These are phyloP conservation scores for Rubia balearica DNA, from an alignment of 305 asterid genomes.

Conservation along the genomic window DNA sequence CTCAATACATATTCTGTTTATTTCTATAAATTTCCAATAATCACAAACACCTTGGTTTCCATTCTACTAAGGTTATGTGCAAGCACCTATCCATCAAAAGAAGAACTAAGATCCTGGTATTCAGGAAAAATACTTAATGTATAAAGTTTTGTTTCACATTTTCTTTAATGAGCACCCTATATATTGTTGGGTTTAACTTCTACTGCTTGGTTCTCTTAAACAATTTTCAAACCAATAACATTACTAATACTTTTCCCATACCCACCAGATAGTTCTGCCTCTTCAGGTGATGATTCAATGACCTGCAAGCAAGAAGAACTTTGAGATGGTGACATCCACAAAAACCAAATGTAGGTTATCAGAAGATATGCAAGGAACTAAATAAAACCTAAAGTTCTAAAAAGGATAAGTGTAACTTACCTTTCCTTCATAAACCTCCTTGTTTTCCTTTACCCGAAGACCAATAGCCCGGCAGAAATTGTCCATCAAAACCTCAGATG, in stretches of 20 bases:
- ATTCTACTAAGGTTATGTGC: no score
- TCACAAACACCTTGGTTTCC: no score
- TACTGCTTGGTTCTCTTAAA: constrained; percentile 85
- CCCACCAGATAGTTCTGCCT: constrained; percentile 87
- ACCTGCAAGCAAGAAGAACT: constrained; percentile 21
- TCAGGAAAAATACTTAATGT: background rate
- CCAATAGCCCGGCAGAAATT: constrained; percentile 94
- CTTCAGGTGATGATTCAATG: constrained; percentile 56
- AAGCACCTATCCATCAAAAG: no score
- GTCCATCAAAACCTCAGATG: constrained; percentile 56
- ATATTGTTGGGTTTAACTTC: constrained; percentile 91
- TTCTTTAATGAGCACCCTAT: constrained; percentile 87
- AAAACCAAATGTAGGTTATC: background rate
- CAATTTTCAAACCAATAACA: constrained; percentile 65
- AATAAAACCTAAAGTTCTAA: background rate
- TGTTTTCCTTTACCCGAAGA: constrained; percentile 88
- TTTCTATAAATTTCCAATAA: no score
- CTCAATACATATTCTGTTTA: no score
- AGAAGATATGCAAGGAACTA: constrained; percentile 2
- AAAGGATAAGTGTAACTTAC: constrained; percentile 25
- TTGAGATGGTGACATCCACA: constrained; percentile 4
- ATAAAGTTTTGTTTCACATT: constrained; percentile 30
- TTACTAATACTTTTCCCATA: constrained; percentile 91
- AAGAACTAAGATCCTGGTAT: no score
- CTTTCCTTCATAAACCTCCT: constrained; percentile 99